Evolutionary conservation across 163 green algal genomes (phyloP).

Genomic region (Chlorella variabilis): DNA sequence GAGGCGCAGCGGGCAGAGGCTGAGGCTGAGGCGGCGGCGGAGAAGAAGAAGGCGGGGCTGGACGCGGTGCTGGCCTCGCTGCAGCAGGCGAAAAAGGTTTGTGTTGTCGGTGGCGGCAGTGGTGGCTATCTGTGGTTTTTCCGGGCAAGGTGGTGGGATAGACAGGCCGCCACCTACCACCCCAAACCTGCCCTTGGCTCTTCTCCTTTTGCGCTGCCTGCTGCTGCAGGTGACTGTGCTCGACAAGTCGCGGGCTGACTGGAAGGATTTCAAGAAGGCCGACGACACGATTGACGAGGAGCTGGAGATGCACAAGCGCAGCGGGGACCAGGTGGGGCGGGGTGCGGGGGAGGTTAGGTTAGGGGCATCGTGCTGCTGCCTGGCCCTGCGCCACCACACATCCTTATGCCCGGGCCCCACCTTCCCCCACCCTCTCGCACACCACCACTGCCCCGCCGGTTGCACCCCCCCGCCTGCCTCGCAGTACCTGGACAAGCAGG

Average conservation of each 20-base stretch:
- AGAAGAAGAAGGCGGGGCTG: conserved; percentile 61
- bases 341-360: background rate
- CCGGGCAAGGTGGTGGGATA: too few species aligned
- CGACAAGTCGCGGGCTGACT: conserved; percentile 92
- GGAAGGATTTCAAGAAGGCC: conserved; percentile 78
- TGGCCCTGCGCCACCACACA: too few species aligned
- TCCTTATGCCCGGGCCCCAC: too few species aligned
- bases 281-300: conserved; percentile 80
- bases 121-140: too few species aligned
- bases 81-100: conserved; percentile 82
- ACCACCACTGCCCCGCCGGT: too few species aligned
- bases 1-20: conserved; percentile 44
- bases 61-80: conserved; percentile 81
- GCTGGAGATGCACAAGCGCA: conserved; percentile 86
- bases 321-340: conserved; percentile 57
- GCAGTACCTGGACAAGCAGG: conserved; percentile 79
- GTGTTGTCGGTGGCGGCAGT: too few species aligned
- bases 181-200: too few species aligned
- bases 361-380: too few species aligned
- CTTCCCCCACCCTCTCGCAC: too few species aligned
- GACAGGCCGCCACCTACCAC: background rate
- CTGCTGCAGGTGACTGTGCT: conserved; percentile 76
- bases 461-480: background rate
- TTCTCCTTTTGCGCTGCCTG: too few species aligned
- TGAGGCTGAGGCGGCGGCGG: conserved; percentile 13